Percentiles rank a stretch among this genome's conserved stretches.
These are phyloP conservation scores for Chenopodium album DNA, from an alignment of 148 eudicot genomes.

Conservation along the genomic window DNA sequence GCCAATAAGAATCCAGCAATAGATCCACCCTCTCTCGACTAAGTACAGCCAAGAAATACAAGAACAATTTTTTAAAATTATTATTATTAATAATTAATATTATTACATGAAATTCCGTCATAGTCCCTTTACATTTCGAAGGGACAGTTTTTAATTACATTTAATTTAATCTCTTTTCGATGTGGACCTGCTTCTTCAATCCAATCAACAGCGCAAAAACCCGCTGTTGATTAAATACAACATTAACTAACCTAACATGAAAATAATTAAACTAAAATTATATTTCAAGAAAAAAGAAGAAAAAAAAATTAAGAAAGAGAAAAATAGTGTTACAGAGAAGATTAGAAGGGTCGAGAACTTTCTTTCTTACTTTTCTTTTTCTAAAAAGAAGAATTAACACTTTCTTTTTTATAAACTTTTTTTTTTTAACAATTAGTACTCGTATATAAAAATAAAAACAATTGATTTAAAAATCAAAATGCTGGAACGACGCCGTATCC, in stretches of 20 bases:
- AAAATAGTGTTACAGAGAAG: neutral
- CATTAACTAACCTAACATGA: neutral
- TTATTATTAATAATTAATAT: neutral
- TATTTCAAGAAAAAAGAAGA: neutral
- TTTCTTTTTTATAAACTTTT: neutral
- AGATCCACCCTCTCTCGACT: constrained; percentile 30
- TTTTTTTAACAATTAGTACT: no score
- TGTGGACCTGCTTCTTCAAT: neutral
- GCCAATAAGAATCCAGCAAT: constrained; percentile 38
- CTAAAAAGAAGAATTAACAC: constrained; percentile 1
- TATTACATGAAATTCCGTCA: neutral
- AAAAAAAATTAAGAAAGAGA: neutral
- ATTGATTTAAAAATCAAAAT: constrained; percentile 14
- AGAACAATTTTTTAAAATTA: no score
- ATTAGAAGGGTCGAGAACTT: neutral
- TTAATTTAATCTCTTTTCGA: neutral
- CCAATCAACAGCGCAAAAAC: neutral
- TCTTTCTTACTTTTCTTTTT: neutral
- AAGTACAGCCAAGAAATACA: neutral
- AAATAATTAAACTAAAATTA: neutral
- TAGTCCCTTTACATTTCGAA: neutral
- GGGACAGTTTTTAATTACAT: neutral
- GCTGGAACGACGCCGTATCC: constrained; percentile 64
- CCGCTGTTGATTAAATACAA: neutral
- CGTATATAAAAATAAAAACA: no score